Base-by-base conservation (phyloP, 2,329 filamentous ascomycete species). In the Aspergillus udagawae region DNA sequence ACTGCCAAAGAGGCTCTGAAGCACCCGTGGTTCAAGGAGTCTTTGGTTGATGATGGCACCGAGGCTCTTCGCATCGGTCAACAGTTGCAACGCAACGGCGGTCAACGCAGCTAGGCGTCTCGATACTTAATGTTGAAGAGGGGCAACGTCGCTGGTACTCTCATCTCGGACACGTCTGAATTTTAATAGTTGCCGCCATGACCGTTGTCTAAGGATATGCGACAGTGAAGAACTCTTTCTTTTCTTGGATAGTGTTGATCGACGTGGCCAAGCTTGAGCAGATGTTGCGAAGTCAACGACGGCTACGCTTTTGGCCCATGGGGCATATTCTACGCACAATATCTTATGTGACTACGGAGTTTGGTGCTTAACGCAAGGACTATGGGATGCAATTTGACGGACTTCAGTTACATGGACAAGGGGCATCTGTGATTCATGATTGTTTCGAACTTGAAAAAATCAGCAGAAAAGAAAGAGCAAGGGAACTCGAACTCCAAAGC, bases 21-120 rank as follows among this genome's bases (percentile, higher is more conserved):
- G 68, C 85, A 88, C 67, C 82, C 83, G 1, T 88, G 85, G 85
- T 88, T 88, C 73, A 83, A 80, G 61, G 85, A 88, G 70, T 77
- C 79, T 12, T 77, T 87, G 23, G 80, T 86, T 65, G 85, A 88
- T 65, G 85, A 88, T 67, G 85, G 85, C 56, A 87, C 85, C 6
- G 85, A 87, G 72, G 85, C 85, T 21, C 77, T 82, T 56, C 80
- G 83, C 56, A 86, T 87, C 60, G 75, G 81, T 49, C 68, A 80
- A 55, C 74, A 79, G 55, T 58, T 75, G 55, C 67, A 71, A 35
- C 71, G 71, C 52, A 66, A 63, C 49, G 57, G 49, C 42, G 28
- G 48, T 29, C 64, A 62, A 53, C 63, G 65, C 47, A 61, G 59
- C 49, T 67, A 62, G 58, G 51, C 32, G 20, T 45, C 32, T 47